Conservation (phyloP, 208 protist species). For the Entamoeba invadens region DNA sequence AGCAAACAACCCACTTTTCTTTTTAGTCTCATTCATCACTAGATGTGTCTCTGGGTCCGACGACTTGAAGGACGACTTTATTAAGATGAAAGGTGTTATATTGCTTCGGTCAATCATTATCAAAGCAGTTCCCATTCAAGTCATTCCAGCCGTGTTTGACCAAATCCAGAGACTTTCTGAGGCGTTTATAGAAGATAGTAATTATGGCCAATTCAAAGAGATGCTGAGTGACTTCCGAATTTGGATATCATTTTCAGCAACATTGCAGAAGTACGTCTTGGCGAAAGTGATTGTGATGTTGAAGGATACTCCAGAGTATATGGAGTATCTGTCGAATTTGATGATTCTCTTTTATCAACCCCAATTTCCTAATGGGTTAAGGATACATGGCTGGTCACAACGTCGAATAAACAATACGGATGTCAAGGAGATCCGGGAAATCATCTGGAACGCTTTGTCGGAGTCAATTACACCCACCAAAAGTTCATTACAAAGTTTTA, state of each 20-base stretch:
- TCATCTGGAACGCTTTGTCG: not conserved
- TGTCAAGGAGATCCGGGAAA: not conserved
- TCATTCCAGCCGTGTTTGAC: not conserved
- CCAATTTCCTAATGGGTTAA: not conserved
- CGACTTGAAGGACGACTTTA: no score
- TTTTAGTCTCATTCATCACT: no score
- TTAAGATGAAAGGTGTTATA: no score
- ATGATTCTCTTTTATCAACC: not conserved
- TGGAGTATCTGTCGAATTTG: not conserved
- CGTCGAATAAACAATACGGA: not conserved
- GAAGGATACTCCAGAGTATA: not conserved
- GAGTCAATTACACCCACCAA: not conserved
- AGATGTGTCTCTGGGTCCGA: no score
- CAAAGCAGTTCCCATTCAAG: not conserved
- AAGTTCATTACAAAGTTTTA: not conserved
- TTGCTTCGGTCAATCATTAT: no score
- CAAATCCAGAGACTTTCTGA: not conserved
- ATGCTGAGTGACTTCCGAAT: not conserved
- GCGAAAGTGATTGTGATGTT: not conserved
- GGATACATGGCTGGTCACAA: not conserved
- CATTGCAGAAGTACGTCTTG: not conserved
- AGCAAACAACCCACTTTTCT: no score
- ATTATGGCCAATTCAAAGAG: not conserved
- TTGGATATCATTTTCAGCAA: not conserved
- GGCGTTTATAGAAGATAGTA: not conserved